Evolutionary conservation across 23 red algal genomes (phyloP).

Genomic region (Gracilaria domingensis): DNA sequence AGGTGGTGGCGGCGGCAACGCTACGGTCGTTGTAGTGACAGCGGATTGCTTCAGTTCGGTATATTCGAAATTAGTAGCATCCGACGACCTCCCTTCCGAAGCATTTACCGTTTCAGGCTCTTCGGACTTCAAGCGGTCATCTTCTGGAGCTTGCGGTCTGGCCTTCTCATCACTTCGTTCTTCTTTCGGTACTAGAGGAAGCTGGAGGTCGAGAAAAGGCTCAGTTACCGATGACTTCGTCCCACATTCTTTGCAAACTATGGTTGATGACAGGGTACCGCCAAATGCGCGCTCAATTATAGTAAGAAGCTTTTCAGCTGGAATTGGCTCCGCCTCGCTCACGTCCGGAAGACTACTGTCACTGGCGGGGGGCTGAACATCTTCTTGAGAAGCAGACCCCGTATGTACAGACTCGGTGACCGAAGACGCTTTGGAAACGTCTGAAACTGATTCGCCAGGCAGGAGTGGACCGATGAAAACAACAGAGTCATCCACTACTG

Average conservation of each 20-base stretch:
- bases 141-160: not conserved
- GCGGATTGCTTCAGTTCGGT: slow-evolving; percentile 6
- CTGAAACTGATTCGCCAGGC: not conserved
- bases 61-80: not conserved
- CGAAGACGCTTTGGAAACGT: not conserved
- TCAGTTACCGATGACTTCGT: slow-evolving; percentile 43
- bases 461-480: slow-evolving; percentile 4
- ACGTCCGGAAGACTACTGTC: not conserved
- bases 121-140: not conserved
- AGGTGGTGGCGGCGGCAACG: slow-evolving; percentile 12
- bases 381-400: not conserved
- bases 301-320: slow-evolving; percentile 47
- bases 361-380: not conserved
- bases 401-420: not conserved
- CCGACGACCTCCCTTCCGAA: not conserved
- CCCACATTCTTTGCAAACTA: slow-evolving; percentile 67
- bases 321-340: slow-evolving; percentile 1
- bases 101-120: slow-evolving; percentile 10
- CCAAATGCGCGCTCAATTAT: slow-evolving; percentile 64
- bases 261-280: slow-evolving; percentile 57
- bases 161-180: slow-evolving; percentile 4
- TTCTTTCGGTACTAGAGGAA: slow-evolving; percentile 71
- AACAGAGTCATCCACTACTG: not conserved
- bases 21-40: not conserved
- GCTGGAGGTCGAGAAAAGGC: slow-evolving; percentile 74